Base-by-base conservation (phyloP, 2,329 filamentous ascomycete genomes). In the Akanthomyces muscarius region DNA sequence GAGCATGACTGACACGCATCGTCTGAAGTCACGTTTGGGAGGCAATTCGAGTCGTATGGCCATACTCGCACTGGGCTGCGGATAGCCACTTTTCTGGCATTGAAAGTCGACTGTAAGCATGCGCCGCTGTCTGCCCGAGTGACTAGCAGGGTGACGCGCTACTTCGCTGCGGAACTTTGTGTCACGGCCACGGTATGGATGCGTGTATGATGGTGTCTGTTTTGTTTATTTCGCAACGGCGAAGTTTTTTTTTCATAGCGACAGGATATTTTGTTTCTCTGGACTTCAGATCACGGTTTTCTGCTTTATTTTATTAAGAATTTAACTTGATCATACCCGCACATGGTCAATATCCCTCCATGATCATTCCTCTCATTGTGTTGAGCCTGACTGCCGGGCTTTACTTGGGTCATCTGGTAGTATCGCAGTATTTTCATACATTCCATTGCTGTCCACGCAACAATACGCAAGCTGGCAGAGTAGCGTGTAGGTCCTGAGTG, bases 11-110 rank as follows among this genome's bases (percentile, higher is more conserved):
- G 64, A 76, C 68, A 66, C 63, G 66, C 70, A 61, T 68, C 67
- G 66, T 67, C 65, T 64, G 68, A 68, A 92, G 91, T 66, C 90
- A 96, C 75, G 94, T 98, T 65, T 97, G 92, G 91, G 94, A 98
- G 77, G 94, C 92, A 30, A 87, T 99, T 73, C 87, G 89, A 64
- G 82, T 89, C 66, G 89, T 99, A 67, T 99, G 95, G 95, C 95
- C 95, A 1, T 91, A 96, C 69, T 88, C 85, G 47, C 85, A 89
- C 69, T 96, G 92, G 90, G 90, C 91, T 23, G 87, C 88, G 64
- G 87, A 92, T 71, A 83, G 87, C 69, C 84, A 78, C 63, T 82
- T 86, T 75, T 83, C 86, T 64, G 84, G 86, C 52, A 81, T 95
- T 64, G 91, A 97, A 77, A 93, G 90, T 75, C 86, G 90, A 68